phyloP scores from a whole-genome alignment of 257 asterid genomes.

The Lavandula angustifolia region DNA sequence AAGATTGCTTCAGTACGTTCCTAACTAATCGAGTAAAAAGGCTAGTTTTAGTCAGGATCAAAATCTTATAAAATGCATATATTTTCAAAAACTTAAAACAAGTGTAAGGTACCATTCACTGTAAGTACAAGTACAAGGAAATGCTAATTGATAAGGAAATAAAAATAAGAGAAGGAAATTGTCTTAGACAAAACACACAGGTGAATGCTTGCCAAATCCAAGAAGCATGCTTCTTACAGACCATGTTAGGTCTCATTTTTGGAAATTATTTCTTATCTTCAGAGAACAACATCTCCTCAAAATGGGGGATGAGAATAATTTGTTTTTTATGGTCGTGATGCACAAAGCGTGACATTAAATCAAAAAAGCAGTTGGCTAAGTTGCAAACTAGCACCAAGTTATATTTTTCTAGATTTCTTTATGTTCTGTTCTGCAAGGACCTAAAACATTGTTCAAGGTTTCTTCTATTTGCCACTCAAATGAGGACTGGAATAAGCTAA shows the following conservation, averaged over 20 bases:
- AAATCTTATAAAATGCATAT: not conserved
- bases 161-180: too few relatives aligned
- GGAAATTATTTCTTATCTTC: not conserved
- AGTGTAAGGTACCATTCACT: not conserved
- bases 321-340: not conserved
- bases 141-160: too few relatives aligned
- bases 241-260: constrained; percentile 1
- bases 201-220: not conserved
- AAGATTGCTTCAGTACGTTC: constrained; percentile 15
- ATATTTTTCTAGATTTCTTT: not conserved
- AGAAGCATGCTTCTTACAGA: not conserved
- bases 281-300: not conserved
- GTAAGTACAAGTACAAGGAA: not conserved
- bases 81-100: not conserved
- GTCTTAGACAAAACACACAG: not conserved
- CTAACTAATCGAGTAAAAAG: not conserved
- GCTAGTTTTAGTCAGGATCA: constrained; percentile 1
- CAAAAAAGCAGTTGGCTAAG: not conserved
- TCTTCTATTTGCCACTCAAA: not conserved
- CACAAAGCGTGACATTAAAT: not conserved
- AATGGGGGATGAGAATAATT: not conserved
- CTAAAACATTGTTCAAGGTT: constrained; percentile 1
- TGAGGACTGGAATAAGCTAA: not conserved
- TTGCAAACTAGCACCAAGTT: not conserved
- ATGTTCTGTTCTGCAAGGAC: not conserved